Percentiles rank a stretch among this genome's conserved stretches.
These are phyloP conservation scores for Adansonia digitata DNA, from an alignment of 345 rosid genomes.

Conservation along the genomic window DNA sequence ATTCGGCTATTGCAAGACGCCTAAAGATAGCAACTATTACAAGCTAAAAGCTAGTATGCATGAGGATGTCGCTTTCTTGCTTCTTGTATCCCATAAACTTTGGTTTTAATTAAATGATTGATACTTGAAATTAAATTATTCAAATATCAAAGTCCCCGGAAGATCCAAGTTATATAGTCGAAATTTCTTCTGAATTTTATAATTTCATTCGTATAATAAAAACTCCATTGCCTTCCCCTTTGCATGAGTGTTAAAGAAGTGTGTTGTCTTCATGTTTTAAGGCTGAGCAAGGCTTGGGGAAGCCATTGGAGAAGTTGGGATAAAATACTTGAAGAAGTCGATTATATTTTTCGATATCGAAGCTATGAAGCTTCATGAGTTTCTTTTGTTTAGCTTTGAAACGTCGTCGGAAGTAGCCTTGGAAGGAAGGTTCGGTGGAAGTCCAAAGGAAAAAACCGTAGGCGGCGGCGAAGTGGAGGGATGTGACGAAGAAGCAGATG, in stretches of 20 bases:
- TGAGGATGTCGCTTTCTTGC: no score
- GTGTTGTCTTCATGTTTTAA: background rate
- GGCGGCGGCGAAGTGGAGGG: slow-evolving; percentile 48
- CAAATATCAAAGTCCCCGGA: background rate
- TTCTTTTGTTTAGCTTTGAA: slow-evolving; percentile 54
- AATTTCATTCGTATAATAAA: background rate
- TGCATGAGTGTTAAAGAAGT: background rate
- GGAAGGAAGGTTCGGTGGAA: slow-evolving; percentile 70
- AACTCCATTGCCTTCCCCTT: background rate
- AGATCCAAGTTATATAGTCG: background rate
- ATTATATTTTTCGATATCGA: slow-evolving; percentile 40
- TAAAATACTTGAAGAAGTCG: slow-evolving; percentile 39
- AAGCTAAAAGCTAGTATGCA: no score
- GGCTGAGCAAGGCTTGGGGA: background rate
- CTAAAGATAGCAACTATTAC: no score
- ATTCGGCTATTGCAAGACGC: no score
- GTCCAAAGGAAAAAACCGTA: slow-evolving; percentile 72
- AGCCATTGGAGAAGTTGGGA: slow-evolving; percentile 4
- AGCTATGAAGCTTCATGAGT: slow-evolving; percentile 44
- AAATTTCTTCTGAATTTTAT: background rate
- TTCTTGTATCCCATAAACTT: no score
- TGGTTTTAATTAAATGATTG: background rate
- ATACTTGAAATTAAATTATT: background rate
- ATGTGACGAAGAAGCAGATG: slow-evolving; percentile 76
- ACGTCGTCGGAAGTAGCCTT: slow-evolving; percentile 63